phyloP scores from a whole-genome alignment of 495 filamentous ascomycete species.

The Parathielavia appendiculata region DNA sequence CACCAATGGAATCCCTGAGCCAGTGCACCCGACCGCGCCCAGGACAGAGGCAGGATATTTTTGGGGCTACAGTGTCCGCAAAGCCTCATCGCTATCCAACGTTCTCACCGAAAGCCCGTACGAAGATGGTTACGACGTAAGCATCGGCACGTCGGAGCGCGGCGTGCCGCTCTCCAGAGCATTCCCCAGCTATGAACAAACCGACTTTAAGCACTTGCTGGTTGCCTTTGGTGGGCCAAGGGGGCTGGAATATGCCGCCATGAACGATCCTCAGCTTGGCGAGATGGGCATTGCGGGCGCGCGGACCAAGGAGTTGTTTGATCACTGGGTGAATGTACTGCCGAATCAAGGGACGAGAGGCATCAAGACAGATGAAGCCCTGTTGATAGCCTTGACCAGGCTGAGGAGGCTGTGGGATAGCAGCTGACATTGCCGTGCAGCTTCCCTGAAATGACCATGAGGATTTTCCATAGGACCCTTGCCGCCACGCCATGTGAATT shows the following conservation, averaged over 20 bases:
- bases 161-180: conserved; percentile 49
- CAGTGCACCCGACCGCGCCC: conserved; percentile 55
- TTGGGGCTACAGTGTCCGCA: conserved; percentile 67
- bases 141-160: conserved; percentile 70
- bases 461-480: too few species aligned
- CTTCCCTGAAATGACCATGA: too few species aligned
- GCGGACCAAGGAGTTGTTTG: conserved; percentile 61
- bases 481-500: too few species aligned
- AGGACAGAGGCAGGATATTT: conserved; percentile 67
- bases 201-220: conserved; percentile 59
- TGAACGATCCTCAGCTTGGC: conserved; percentile 56
- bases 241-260: conserved; percentile 64
- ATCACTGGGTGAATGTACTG: conserved; percentile 69
- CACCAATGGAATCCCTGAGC: conserved; percentile 40
- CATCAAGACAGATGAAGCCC: conserved; percentile 72
- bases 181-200: conserved; percentile 39
- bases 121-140: conserved; percentile 61
- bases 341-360: conserved; percentile 71
- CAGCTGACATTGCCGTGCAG: conserved; percentile 18
- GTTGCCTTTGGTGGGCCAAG: conserved; percentile 68
- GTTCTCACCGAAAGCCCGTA: conserved; percentile 62
- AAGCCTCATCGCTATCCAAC: conserved; percentile 51
- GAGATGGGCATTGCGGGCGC: conserved; percentile 50
- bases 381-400: conserved; percentile 62
- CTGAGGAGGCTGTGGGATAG: conserved; percentile 51